Percentiles rank a stretch among this genome's conserved stretches.
These are phyloP conservation scores for Gregarina niphandrodes DNA, from an alignment of 169 alveolate species.

Conservation along the genomic window DNA sequence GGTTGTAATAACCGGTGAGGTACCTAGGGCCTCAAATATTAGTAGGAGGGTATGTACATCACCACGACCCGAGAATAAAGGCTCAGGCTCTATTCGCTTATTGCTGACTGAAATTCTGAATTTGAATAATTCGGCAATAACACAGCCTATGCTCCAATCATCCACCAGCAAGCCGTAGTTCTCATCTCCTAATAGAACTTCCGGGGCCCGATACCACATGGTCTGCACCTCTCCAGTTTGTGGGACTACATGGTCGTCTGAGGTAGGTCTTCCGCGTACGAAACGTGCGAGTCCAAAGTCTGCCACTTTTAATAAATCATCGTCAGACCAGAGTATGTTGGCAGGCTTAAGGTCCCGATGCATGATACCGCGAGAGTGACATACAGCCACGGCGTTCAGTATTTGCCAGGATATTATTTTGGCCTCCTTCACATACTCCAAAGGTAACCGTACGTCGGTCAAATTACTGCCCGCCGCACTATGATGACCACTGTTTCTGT, in stretches of 20 bases:
- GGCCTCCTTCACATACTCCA: neutral
- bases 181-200: constrained; percentile 50
- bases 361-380: constrained; percentile 24
- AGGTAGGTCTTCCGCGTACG: constrained; percentile 25
- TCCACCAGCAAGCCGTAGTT: constrained; percentile 60
- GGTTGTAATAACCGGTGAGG: constrained; percentile 17
- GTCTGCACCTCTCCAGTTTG: constrained; percentile 59
- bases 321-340: constrained; percentile 10
- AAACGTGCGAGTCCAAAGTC: constrained; percentile 33
- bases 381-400: constrained; percentile 14
- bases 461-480: too few species aligned
- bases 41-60: constrained; percentile 31
- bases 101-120: constrained; percentile 3
- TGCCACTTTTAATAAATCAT: constrained; percentile 39
- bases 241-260: constrained; percentile 37
- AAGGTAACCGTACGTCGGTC: neutral
- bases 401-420: constrained; percentile 18
- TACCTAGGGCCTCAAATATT: constrained; percentile 36
- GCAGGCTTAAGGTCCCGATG: constrained; percentile 22
- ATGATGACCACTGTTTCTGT: too few species aligned
- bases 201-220: constrained; percentile 68
- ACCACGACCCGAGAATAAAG: constrained; percentile 31
- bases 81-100: constrained; percentile 4
- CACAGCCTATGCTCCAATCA: constrained; percentile 66
- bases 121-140: constrained; percentile 39